phyloP scores from a whole-genome alignment of 176 grass and related monocot genomes.

The Lolium perenne region DNA sequence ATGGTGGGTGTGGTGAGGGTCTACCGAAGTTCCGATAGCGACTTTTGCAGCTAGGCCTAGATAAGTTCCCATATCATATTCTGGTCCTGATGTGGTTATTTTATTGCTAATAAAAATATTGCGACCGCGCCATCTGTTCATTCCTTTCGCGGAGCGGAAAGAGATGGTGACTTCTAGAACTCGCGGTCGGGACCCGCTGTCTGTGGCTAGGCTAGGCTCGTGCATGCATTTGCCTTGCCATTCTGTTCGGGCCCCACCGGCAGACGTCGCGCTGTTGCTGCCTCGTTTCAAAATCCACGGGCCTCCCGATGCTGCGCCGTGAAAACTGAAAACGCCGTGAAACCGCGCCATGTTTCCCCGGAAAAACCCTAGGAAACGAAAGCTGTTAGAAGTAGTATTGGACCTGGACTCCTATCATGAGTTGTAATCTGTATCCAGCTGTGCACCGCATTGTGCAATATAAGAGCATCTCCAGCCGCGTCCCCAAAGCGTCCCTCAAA shows the following conservation, averaged over 20 bases:
- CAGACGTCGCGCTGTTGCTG: not conserved
- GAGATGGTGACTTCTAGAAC: not conserved
- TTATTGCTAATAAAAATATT: not conserved
- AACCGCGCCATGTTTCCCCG: not conserved
- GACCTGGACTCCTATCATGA: too few relatives aligned
- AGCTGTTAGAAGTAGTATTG: too few relatives aligned
- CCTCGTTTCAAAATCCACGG: not conserved
- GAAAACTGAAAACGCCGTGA: not conserved
- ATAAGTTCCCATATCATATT: not conserved
- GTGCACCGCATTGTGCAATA: too few relatives aligned
- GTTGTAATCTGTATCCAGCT: too few relatives aligned
- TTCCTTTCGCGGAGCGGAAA: not conserved
- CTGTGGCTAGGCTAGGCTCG: not conserved
- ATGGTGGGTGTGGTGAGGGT: not conserved
- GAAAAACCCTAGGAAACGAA: not conserved
- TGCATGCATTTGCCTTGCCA: not conserved
- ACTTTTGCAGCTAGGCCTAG: conserved; percentile 11
- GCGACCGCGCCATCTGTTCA: not conserved
- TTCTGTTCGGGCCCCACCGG: too few relatives aligned
- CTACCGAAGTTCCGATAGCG: conserved; percentile 37
- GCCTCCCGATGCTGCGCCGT: not conserved
- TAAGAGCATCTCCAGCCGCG: too few relatives aligned
- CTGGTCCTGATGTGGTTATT: not conserved
- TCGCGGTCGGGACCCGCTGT: conserved; percentile 19
- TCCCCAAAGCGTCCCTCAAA: too few relatives aligned